phyloP scores from a whole-genome alignment of 257 asterid species.

The Solanum chiquidenum region DNA sequence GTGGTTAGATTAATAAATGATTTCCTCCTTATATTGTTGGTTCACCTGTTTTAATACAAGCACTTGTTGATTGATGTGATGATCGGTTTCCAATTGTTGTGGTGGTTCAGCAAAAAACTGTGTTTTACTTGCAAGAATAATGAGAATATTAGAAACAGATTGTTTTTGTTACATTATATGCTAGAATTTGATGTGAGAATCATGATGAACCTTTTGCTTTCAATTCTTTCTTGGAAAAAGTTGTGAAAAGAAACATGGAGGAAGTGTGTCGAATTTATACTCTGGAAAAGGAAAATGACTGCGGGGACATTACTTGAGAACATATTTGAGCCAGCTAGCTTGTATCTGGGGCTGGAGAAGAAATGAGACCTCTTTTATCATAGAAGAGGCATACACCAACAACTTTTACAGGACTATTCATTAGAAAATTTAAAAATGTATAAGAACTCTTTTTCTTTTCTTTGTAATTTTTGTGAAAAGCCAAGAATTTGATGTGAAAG shows the following conservation, averaged over 20 bases:
- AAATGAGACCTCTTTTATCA: background rate
- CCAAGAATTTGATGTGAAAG: background rate
- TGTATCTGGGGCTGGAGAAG: background rate
- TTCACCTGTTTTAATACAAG: background rate
- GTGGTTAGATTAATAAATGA: background rate
- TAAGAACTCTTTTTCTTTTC: background rate
- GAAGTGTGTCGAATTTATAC: background rate
- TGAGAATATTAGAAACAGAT: background rate
- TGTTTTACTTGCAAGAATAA: background rate
- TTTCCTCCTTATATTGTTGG: background rate
- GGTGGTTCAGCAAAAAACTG: background rate
- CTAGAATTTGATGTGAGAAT: background rate
- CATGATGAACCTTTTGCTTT: background rate
- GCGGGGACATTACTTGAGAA: background rate
- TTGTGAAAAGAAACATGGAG: background rate
- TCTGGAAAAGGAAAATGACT: background rate
- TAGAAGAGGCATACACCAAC: background rate
- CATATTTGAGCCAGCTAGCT: background rate
- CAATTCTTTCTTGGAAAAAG: background rate
- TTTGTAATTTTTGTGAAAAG: background rate
- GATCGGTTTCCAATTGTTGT: background rate
- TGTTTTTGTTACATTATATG: background rate
- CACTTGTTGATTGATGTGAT: background rate
- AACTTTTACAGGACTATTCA: background rate
- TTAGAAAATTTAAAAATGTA: background rate